Conservation (phyloP, 1,139 yeast species). For the Nadsonia commutata region DNA sequence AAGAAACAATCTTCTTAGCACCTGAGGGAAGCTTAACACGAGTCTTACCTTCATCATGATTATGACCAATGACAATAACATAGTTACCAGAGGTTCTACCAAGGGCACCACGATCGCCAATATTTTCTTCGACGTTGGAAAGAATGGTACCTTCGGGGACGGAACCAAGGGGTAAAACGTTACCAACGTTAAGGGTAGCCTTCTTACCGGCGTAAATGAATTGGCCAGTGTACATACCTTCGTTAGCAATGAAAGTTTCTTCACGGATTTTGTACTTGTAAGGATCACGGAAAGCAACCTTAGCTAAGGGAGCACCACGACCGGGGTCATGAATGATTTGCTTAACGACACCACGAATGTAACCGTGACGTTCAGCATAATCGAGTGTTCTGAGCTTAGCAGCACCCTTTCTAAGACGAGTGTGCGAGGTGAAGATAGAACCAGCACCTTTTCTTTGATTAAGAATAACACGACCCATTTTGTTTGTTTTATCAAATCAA, state of each 20-base stretch:
- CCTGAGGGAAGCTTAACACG: slow-evolving; percentile 99
- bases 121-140: slow-evolving; percentile 96
- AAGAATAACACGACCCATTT: slow-evolving; percentile 95
- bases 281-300: slow-evolving; percentile 98
- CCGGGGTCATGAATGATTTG: slow-evolving; percentile 99
- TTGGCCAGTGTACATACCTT: slow-evolving; percentile 99
- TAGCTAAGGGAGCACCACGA: slow-evolving; percentile 99
- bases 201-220: slow-evolving; percentile 97
- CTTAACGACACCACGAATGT: slow-evolving; percentile 98
- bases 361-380: slow-evolving; percentile 99
- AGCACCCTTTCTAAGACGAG: slow-evolving; percentile 99
- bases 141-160: slow-evolving; percentile 99
- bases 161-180: slow-evolving; percentile 90
- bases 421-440: slow-evolving; percentile 98
- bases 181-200: slow-evolving; percentile 95
- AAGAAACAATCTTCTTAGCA: slow-evolving; percentile 90
- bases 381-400: slow-evolving; percentile 99
- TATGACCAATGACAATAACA: slow-evolving; percentile 97
- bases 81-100: slow-evolving; percentile 99
- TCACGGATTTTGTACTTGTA: slow-evolving; percentile 96
- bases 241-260: slow-evolving; percentile 98
- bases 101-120: slow-evolving; percentile 99
- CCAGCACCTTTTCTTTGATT: slow-evolving; percentile 99
- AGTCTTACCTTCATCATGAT: slow-evolving; percentile 97
- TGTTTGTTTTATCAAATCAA: neutral